A percentile compares a stretch with the other conserved stretches of the same genome.
Evolutionary conservation across 169 alveolate species (phyloP).

Genomic region (Condylostoma magnum): DNA sequence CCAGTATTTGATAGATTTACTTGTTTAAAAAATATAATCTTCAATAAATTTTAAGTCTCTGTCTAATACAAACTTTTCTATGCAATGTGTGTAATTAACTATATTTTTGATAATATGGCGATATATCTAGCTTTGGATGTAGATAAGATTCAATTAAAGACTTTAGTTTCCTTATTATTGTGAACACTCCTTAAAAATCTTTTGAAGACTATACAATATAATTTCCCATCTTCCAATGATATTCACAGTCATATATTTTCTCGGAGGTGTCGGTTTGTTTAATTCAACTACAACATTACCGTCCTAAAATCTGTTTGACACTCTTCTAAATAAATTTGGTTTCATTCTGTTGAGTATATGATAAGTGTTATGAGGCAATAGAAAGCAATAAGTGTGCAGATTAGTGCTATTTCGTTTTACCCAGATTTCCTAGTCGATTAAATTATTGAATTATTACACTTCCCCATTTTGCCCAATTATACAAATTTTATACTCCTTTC

Average conservation of each 20-base stretch:
- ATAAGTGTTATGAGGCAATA: background rate
- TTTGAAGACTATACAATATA: background rate
- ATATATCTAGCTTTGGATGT: background rate
- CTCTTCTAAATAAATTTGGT: background rate
- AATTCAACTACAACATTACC: background rate
- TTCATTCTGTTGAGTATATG: background rate
- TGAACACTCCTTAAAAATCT: background rate
- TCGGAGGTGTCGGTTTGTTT: slow-evolving; percentile 9
- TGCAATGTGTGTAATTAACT: slow-evolving; percentile 8
- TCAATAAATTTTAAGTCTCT: background rate
- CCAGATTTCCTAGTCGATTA: no score
- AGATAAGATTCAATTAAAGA: background rate
- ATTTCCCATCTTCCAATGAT: slow-evolving; percentile 13
- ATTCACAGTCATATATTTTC: slow-evolving; percentile 19
- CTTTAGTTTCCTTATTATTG: background rate
- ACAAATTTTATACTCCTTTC: background rate
- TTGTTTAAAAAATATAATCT: background rate
- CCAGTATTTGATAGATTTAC: slow-evolving; percentile 12
- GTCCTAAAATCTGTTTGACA: background rate
- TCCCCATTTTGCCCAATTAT: slow-evolving; percentile 10
- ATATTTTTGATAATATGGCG: slow-evolving; percentile 16
- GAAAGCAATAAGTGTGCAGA: background rate
- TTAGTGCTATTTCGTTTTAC: no score
- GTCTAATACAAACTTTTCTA: background rate
- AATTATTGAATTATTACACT: background rate